Percentiles rank a stretch among this genome's conserved stretches.
Evolutionary conservation across 768 basidiomycete genomes (phyloP).

Genomic region (Phanerodontia chrysosporium): DNA sequence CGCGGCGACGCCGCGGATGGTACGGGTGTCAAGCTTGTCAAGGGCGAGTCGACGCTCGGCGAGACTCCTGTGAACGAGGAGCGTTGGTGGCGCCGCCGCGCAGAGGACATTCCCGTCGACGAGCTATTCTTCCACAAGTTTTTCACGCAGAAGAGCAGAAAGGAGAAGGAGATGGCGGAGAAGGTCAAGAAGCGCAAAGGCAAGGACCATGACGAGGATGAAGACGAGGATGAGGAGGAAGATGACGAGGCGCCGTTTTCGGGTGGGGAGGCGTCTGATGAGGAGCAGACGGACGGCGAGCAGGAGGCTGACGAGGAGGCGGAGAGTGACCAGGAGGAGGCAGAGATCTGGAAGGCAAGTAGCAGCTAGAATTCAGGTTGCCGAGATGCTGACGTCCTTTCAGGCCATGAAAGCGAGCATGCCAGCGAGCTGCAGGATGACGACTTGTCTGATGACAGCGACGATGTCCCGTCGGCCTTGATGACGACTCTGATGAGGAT

Average conservation of each 20-base stretch:
- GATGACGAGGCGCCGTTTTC: slow-evolving; percentile 22
- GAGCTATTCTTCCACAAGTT: slow-evolving; percentile 94
- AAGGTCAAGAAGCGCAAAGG: slow-evolving; percentile 46
- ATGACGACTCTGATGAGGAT: slow-evolving; percentile 20
- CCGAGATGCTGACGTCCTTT: neutral
- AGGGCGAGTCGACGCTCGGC: slow-evolving; percentile 47
- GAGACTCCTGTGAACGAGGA: slow-evolving; percentile 64
- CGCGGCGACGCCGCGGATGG: slow-evolving; percentile 48
- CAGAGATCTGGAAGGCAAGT: slow-evolving; percentile 85
- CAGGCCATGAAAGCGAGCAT: slow-evolving; percentile 90
- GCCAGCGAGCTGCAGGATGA: slow-evolving; percentile 43
- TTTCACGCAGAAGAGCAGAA: slow-evolving; percentile 69
- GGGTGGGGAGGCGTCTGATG: slow-evolving; percentile 19
- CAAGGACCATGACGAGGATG: slow-evolving; percentile 31
- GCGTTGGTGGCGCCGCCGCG: slow-evolving; percentile 64
- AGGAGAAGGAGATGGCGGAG: slow-evolving; percentile 42
- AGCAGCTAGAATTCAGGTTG: too few species aligned
- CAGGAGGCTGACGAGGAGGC: slow-evolving; percentile 35
- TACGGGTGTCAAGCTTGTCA: slow-evolving; percentile 68
- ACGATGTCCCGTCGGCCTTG: slow-evolving; percentile 25
- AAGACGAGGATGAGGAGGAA: slow-evolving; percentile 24
- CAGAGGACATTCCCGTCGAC: slow-evolving; percentile 78
- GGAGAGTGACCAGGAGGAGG: slow-evolving; percentile 54
- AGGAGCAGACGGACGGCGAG: slow-evolving; percentile 23
- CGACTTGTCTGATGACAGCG: slow-evolving; percentile 29